Base-by-base conservation (phyloP, 345 rosid genomes). In the Erucastrum elatum region DNA sequence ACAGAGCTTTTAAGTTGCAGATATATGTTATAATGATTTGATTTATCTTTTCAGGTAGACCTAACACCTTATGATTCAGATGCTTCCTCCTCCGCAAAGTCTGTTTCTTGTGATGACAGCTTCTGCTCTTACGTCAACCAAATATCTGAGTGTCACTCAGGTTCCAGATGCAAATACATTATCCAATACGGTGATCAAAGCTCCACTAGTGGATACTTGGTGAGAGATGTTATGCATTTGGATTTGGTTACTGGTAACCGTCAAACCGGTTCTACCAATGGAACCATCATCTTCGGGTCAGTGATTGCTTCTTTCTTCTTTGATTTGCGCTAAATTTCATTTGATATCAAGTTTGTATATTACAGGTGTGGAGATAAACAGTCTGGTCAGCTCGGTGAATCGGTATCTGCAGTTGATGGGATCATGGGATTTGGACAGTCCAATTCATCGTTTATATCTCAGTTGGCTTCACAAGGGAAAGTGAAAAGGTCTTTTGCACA, bases 361-460 rank as follows among this genome's bases (percentile, higher is more conserved):
- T 46, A 69, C 79, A 93, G 95, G 60, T 95, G 99, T 60, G 95
- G 98, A 8, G 85, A 83, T 78, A 83, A 81, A 78, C 98, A 90
- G 84, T 87, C 98, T 51, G 99, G 98, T 75, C 89, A 86, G 61
- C 83, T 92, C 4, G 90, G 91, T 12, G 64, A 87, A 62, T 85
- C 98, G 25, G 78, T 70, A 46, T 84, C 84, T 75, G 98, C 97
- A 59, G 85, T 95, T 78, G 97, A 93, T 82, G 99, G 99, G 74
- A 89, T 93, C 69, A 72, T 95, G 77, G 98, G 98, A 62, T 90
- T 95, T 76, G 99, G 99, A 72, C 94, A 95, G 65, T 81, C 97
- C 37, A 91, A 90, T 71, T 87, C 98, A 12, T 93, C 99, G 21
- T 71, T 93, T 84, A 79, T 93, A 76, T 91, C 98, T 17, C 99